Base-by-base conservation (phyloP, 1,284 basidiomycete species). In the Cryptococcus wingfieldii region DNA sequence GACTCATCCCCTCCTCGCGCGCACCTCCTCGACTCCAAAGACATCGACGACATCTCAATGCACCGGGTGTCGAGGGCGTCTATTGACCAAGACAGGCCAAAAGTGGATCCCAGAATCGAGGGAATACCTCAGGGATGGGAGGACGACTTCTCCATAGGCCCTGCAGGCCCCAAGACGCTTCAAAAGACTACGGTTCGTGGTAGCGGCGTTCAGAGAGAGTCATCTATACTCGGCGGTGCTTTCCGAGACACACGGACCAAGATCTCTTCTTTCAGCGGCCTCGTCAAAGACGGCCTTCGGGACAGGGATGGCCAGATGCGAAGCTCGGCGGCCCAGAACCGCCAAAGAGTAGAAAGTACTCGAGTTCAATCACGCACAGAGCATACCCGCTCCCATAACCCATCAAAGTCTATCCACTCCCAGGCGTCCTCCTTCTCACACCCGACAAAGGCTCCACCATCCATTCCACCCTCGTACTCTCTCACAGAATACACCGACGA, bases 41-140 rank as follows among this genome's bases (percentile, higher is more conserved):
- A 14, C 50, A 51, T 31, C 49, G 23, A 8, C 46, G 51, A 28
- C 18, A 48, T 5, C 31, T 43, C 28, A 12, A 43, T 47, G 31
- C 23, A 45, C 23, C 28, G 31, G 2, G 16, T 4, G 2, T n/a
- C 50, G 9, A 47, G 55, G 13, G 44, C 10, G 34, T 59, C 54
- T 12, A 31, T 54, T 23, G 59, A 57, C 39, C 50, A 51, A 38
- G 38, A 28, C 12, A 38, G 55, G 39, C 55, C 49, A 18, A 5
- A 34, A 10, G 60, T 59, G 5, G 59, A 63, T 34, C 56, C 60
- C n/a, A 41, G 46, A 3, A 55, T 66, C 44, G 58, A 54, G 42
- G 64, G 64, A 7, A 54, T 64, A 14, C 62, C 64, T 5, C 64
- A 66, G 50, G 64, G 64, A 28, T 64, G 64, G 64, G 58, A 62